Evolutionary conservation across 495 filamentous ascomycete genomes (phyloP), one percentile per base, ranked within the genome.

Genomic region (Pseudoneurospora amorphoporcata): DNA sequence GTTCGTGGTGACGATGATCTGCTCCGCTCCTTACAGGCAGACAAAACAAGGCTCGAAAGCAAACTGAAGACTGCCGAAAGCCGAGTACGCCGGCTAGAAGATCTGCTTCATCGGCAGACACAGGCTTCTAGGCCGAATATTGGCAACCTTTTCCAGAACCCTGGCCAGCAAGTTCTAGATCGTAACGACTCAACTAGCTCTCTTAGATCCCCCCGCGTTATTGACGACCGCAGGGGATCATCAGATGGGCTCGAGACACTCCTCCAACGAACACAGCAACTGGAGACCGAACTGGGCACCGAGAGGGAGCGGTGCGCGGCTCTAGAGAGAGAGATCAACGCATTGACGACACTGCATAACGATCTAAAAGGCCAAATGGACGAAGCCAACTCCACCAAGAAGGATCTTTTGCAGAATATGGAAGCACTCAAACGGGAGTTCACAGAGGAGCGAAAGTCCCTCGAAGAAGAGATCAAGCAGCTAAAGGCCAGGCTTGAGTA

Each of bases 341-440:
- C 80, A 9, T 86, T 84, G 69, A 84, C 79, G 6, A 88, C 90
- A 23, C 83, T 88, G 4, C 88, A 92, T 76, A 86, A 89, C 38
- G 85, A 90, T 45, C 88, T 92, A 39, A 90, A 88, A 74, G 85
- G 88, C 65, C 90, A 90, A 73, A 87, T 93, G 58, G 90, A 95
- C 73, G 93, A 97, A 78, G 92, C 86, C 14, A 90, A 93, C 73
- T 94, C 92, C 3, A 99, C 92, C 0, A 99, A 99, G 81, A 89
- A 92, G 77, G 95, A 99, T 77, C 87, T 99, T 1, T 88, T 99
- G 79, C 91, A 92, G 47, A 99, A 99, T 77, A 90, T 99, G 79
- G 94, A 98, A 76, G 92, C 94, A 40, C 88, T 93, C 40, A 92
- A 97, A 78, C 89, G 89, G 39, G 95, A 98, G 77, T 97, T 97